These are phyloP conservation scores for Nakazawaea pomicola DNA, from an alignment of 805 yeast genomes.

Conservation along the genomic window DNA sequence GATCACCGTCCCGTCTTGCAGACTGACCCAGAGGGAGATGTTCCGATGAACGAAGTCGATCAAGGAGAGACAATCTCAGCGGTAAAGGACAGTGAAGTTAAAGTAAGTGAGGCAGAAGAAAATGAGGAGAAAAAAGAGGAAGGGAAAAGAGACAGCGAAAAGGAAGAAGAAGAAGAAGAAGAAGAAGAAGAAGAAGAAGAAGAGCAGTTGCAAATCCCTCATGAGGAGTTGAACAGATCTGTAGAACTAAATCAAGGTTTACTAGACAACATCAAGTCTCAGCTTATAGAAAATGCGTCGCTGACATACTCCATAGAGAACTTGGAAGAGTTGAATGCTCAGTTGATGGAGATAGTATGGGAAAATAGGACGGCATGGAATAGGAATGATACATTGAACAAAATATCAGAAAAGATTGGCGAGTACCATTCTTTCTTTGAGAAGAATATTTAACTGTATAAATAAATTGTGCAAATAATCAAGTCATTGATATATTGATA, in stretches of 20 bases:
- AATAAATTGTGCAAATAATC: background rate
- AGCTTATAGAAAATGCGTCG: conserved; percentile 25
- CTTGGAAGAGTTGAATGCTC: conserved; percentile 61
- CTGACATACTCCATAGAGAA: conserved; percentile 40
- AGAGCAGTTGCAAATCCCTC: conserved; percentile 15
- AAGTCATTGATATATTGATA: too few relatives aligned
- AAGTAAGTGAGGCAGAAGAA: too few relatives aligned
- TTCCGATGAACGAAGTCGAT: background rate
- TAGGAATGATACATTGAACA: conserved; percentile 32
- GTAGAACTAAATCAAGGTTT: conserved; percentile 28
- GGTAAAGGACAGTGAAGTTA: too few relatives aligned
- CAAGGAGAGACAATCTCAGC: background rate
- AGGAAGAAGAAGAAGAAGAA: conserved; percentile 13
- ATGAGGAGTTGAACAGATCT: conserved; percentile 12
- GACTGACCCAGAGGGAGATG: background rate
- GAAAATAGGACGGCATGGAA: conserved; percentile 47
- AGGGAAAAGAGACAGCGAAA: conserved; percentile 17
- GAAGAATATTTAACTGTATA: background rate
- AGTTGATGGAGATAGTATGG: conserved; percentile 72
- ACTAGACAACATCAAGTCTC: conserved; percentile 23
- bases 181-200: conserved; percentile 21
- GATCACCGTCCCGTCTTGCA: too few relatives aligned
- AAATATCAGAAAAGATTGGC: conserved; percentile 23
- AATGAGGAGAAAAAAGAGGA: conserved; percentile 12
- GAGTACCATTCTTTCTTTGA: conserved; percentile 9